A percentile compares a stretch with the other conserved stretches of the same genome.
Evolutionary conservation across 2,329 filamentous ascomycete genomes (phyloP).

Genomic region (Pseudopithomyces chartarum): DNA sequence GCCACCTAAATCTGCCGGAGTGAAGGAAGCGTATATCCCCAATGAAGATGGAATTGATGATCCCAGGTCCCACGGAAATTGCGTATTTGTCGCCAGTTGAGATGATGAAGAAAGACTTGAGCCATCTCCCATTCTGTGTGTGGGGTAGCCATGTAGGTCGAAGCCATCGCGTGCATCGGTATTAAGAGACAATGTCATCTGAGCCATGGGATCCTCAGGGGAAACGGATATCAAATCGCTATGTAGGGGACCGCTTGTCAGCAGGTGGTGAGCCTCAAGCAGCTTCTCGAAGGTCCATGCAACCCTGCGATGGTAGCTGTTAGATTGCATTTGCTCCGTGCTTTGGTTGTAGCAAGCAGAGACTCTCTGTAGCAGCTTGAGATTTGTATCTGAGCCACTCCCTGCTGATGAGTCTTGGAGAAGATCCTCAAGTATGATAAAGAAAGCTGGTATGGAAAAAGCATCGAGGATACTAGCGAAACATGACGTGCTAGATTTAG

Average conservation of each 20-base stretch:
- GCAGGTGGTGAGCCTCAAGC: not conserved
- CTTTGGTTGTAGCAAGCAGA: not conserved
- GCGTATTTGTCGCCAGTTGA: not conserved
- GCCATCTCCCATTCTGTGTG: not conserved
- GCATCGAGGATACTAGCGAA: not conserved
- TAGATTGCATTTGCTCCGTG: not conserved
- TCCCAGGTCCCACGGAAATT: too few species aligned
- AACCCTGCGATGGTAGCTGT: conserved; percentile 3
- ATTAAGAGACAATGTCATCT: not conserved
- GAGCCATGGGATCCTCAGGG: not conserved
- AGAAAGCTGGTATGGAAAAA: not conserved
- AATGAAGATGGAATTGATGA: too few species aligned
- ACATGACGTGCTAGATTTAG: not conserved
- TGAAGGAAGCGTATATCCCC: too few species aligned
- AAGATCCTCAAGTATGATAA: not conserved
- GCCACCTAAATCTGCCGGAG: too few species aligned
- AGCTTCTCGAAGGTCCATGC: not conserved
- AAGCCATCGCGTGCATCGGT: not conserved
- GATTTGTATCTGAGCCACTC: not conserved
- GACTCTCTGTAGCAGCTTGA: not conserved
- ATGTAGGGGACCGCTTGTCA: not conserved
- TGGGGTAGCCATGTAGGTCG: not conserved
- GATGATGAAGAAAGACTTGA: not conserved
- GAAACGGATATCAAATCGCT: not conserved
- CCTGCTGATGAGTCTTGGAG: not conserved